Evolutionary conservation across 805 yeast species (phyloP).

Genomic region (Geotrichum ghanense): DNA sequence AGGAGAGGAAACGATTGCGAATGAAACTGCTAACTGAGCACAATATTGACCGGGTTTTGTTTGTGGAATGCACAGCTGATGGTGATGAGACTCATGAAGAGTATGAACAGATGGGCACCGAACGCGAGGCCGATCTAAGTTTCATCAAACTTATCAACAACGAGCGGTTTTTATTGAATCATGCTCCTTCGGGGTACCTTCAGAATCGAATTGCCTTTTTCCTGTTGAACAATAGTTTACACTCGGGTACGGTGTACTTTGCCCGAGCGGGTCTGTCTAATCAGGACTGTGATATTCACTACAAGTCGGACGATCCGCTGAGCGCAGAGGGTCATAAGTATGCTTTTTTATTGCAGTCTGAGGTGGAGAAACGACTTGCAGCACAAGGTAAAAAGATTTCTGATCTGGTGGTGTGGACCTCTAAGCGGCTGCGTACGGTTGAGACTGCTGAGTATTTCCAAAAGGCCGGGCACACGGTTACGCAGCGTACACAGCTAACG

Average conservation of each 20-base stretch:
- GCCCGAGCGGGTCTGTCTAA: conserved; percentile 44
- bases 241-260: conserved; percentile 82
- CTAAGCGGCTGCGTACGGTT: conserved; percentile 73
- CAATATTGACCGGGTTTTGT: conserved; percentile 50
- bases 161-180: conserved; percentile 65
- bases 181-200: conserved; percentile 78
- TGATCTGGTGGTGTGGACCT: conserved; percentile 83
- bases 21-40: conserved; percentile 18
- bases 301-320: conserved; percentile 63
- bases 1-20: conserved; percentile 50
- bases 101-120: conserved; percentile 54
- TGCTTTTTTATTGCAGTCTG: conserved; percentile 48
- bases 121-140: conserved; percentile 40
- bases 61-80: conserved; percentile 80
- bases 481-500: conserved; percentile 71
- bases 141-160: conserved; percentile 87
- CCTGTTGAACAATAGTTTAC: conserved; percentile 80
- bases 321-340: conserved; percentile 60
- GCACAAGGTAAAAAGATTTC: background rate
- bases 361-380: background rate
- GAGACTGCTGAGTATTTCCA: conserved; percentile 56
- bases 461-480: conserved; percentile 47
- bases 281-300: conserved; percentile 35
- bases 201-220: conserved; percentile 86
- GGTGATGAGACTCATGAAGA: conserved; percentile 57